phyloP scores from a whole-genome alignment of 2,329 filamentous ascomycete species.

The Purpureocillium takamizusanense region DNA sequence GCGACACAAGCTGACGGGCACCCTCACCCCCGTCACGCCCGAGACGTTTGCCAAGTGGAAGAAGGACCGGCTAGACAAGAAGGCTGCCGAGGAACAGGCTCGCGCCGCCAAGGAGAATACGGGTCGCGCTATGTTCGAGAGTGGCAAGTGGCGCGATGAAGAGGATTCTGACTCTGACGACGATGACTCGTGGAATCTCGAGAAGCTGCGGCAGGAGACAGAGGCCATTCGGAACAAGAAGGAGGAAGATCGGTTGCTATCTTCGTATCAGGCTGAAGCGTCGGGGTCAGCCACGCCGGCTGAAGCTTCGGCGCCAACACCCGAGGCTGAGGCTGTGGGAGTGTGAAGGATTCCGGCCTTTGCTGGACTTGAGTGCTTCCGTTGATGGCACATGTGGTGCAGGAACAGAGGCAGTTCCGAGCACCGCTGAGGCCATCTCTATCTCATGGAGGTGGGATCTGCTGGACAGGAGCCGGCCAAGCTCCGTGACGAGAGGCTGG shows the following conservation, averaged over 20 bases:
- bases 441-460: conserved; percentile 2
- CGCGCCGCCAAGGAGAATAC: conserved; percentile 91
- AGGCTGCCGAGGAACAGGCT: conserved; percentile 86
- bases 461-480: conserved; percentile 5
- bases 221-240: conserved; percentile 64
- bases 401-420: conserved; percentile 15
- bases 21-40: conserved; percentile 83
- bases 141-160: conserved; percentile 77
- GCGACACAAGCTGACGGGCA: conserved; percentile 88
- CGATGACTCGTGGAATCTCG: conserved; percentile 68
- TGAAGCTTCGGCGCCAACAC: not conserved
- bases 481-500: not conserved
- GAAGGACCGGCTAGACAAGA: conserved; percentile 88
- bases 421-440: conserved; percentile 10
- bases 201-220: conserved; percentile 76
- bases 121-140: conserved; percentile 90
- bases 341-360: conserved; percentile 5
- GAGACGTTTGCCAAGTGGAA: conserved; percentile 97
- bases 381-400: conserved; percentile 1
- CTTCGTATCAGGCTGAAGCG: conserved; percentile 16
- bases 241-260: conserved; percentile 61
- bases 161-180: conserved; percentile 55
- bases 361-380: not conserved
- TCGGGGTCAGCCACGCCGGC: not conserved
- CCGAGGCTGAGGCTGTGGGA: conserved; percentile 4